Conservation (phyloP, 768 basidiomycete species). For the Leccinum subgranulosum region DNA sequence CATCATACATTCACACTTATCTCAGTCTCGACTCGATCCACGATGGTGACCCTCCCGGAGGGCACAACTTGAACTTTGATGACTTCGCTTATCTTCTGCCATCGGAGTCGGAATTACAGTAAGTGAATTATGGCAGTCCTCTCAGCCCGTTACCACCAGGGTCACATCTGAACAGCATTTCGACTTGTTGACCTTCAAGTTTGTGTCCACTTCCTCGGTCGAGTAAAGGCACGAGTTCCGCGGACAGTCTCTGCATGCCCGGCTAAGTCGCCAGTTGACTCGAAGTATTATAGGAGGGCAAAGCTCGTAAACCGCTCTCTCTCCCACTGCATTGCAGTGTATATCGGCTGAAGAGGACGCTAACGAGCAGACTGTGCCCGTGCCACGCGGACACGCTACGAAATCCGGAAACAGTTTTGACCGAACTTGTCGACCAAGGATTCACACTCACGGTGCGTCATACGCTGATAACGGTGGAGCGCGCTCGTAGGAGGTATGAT, state of each 20-base stretch:
- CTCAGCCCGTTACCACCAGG: neutral
- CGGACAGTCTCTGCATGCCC: neutral
- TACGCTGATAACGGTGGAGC: slow-evolving; percentile 5
- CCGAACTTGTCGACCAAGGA: neutral
- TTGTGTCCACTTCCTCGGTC: neutral
- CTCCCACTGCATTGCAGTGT: neutral
- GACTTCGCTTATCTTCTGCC: neutral
- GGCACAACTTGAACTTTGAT: neutral
- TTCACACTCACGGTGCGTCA: neutral
- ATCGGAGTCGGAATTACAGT: neutral
- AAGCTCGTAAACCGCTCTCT: neutral
- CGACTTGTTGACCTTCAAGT: slow-evolving; percentile 3
- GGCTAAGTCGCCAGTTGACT: neutral
- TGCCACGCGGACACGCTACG: neutral
- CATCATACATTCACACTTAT: neutral
- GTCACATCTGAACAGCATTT: neutral
- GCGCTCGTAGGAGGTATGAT: neutral
- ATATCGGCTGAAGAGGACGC: neutral
- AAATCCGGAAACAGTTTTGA: slow-evolving; percentile 1
- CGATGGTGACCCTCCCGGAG: neutral
- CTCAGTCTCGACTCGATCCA: neutral
- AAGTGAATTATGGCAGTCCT: neutral
- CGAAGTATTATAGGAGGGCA: neutral
- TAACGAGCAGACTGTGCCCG: neutral
- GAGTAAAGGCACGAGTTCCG: neutral